Evolutionary conservation across 164 flowering plant species (phyloP), one percentile per base, ranked within the genome.

Genomic region (Nymphaea thermarum): DNA sequence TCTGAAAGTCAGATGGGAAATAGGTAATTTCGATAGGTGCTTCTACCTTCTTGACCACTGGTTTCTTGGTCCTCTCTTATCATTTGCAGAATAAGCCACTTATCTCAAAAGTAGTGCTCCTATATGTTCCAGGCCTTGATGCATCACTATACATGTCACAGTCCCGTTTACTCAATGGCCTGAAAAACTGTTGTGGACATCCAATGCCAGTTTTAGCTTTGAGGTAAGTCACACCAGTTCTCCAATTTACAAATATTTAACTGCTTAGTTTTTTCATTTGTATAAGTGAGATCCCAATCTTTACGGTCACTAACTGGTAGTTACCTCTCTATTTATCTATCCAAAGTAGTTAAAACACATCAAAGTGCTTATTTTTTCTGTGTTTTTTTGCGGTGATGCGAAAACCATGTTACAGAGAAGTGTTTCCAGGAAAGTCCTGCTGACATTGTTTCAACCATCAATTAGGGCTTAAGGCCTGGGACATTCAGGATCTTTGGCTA

Each of bases 51-150:
- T 25, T 25, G 36, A 25, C 36, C 36, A 25, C 36, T 25, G 36
- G 36, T 25, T 25, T 25, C 36, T 25, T 25, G 36, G 36, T 51
- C 14, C 14, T 62, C 36, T 71, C 25, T 61, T 60, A 42, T 77
- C 43, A 65, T 68, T 18, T 89, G 95, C 98, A 95, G 98, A 92
- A 95, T 83, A 95, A 90, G 75, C 96, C 97, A 65, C 80, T 95
- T 70, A 95, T 95, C 68, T 88, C 84, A 44, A 95, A 95, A 80
- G 98, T 95, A 77, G 96, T 86, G 59, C 81, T 92, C 83, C 85
- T 92, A 63, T 95, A 92, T 79, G 73, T 92, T 70, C 99, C 99
- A 64, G 99, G 99, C 71, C 89, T 95, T 77, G 97, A 95, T 84
- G 97, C 99, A 7, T 90, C 89, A 65, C 72, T 92, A 70, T 95